These are phyloP conservation scores for Lentinula sp. DNA, from an alignment of 768 basidiomycete species.

Conservation along the genomic window DNA sequence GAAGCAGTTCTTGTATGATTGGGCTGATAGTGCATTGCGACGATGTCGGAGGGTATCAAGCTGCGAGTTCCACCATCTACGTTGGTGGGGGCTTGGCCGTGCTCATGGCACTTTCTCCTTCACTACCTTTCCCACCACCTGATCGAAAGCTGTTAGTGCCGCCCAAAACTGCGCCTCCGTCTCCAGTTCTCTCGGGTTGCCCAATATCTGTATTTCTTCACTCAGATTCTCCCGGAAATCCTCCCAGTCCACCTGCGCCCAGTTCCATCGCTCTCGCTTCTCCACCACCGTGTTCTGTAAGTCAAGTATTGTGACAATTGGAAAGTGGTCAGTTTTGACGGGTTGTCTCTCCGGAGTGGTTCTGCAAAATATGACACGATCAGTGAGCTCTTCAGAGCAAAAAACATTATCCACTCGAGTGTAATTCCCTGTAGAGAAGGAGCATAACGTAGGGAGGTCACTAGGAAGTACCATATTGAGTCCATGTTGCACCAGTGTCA, in stretches of 20 bases:
- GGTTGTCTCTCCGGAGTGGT: neutral
- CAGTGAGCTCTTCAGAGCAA: constrained; percentile 10
- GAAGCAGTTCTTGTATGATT: neutral
- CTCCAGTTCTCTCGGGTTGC: neutral
- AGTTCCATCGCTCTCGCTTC: neutral
- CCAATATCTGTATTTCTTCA: neutral
- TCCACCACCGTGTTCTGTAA: neutral
- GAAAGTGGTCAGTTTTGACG: neutral
- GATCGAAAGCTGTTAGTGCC: neutral
- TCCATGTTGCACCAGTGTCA: neutral
- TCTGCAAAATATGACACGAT: constrained; percentile 7
- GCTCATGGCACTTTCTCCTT: neutral
- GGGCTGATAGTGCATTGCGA: neutral
- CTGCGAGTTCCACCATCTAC: neutral
- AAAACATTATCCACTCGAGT: constrained; percentile 41
- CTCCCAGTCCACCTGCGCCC: neutral
- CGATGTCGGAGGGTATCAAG: neutral
- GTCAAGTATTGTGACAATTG: neutral
- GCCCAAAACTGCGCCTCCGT: neutral
- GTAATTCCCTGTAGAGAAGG: constrained; percentile 21
- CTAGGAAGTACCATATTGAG: neutral
- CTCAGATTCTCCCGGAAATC: neutral
- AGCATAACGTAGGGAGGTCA: constrained; percentile 24
- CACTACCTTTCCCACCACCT: neutral
- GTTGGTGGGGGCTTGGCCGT: neutral